Evolutionary conservation across 768 basidiomycete genomes (phyloP).

Genomic region (Pleurotus eryngii): DNA sequence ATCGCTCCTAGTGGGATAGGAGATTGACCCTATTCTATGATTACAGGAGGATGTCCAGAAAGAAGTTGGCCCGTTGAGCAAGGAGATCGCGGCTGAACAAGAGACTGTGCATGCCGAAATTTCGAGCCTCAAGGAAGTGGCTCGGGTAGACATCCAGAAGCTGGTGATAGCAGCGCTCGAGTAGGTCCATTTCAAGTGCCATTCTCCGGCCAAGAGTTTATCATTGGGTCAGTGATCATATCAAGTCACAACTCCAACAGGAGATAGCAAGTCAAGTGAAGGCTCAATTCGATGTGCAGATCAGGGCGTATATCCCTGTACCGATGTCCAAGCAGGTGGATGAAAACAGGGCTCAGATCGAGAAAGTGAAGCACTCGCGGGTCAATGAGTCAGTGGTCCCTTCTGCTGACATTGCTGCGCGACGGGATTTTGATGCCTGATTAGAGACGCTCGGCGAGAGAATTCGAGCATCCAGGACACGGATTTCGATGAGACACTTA

Average conservation of each 20-base stretch:
- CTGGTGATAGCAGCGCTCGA: slow-evolving; percentile 24
- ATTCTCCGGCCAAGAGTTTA: neutral
- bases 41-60: slow-evolving; percentile 5
- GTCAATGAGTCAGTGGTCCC: slow-evolving; percentile 48
- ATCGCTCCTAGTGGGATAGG: no score
- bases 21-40: neutral
- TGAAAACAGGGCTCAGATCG: slow-evolving; percentile 41
- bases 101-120: neutral
- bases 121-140: slow-evolving; percentile 13
- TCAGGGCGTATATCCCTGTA: slow-evolving; percentile 45
- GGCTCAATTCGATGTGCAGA: slow-evolving; percentile 45
- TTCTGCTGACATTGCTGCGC: neutral
- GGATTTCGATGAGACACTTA: slow-evolving; percentile 43
- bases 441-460: slow-evolving; percentile 45
- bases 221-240: slow-evolving; percentile 23
- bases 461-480: slow-evolving; percentile 36
- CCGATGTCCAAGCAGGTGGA: slow-evolving; percentile 40
- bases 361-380: slow-evolving; percentile 39
- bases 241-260: slow-evolving; percentile 34
- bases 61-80: slow-evolving; percentile 16
- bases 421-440: neutral
- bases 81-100: slow-evolving; percentile 1
- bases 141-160: slow-evolving; percentile 20
- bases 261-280: slow-evolving; percentile 42
- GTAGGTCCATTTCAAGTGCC: slow-evolving; percentile 18